Evolutionary conservation across 192 early-diverging fungal species (phyloP), one percentile per base, ranked within the genome.

Genomic region (Backusella liffmaniae): DNA sequence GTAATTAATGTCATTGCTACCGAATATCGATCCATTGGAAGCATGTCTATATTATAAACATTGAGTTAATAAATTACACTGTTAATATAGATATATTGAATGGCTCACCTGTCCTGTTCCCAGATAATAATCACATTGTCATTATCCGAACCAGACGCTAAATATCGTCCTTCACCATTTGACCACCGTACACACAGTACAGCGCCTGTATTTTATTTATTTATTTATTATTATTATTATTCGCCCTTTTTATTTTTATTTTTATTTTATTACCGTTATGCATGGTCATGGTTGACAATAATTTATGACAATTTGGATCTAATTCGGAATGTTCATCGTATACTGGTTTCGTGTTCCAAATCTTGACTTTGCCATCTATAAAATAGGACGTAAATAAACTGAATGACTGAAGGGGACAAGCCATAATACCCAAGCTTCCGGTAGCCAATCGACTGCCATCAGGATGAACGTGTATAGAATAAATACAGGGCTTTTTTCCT

Each of bases 51-150:
- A 23, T 32, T 32, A 3, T 32, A 32, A 2, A 3, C 32, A 32
- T 32, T 32, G 32, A 32, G 0, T 32, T 32, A 2, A 32, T 41
- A 26, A 70, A 39, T 56, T 10, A 29, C 13, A 10, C 10, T 62
- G n/a, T 18, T 5, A 13, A 62, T 12, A 62, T 53, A 29, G 1
- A 59, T 12, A 1, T 21, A 21, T 23, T n/a, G 16, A 4, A 26
- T 59, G 7, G 1, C 10, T 59, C 2, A 59, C 53, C 53, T 59
- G 53, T 59, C 53, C 0, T 88, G 79, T 76, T 92, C 90, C 96
- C 95, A 99, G 13, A 99, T 91, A 69, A 98, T 88, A 59, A 99
- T 88, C 18, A 93, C 90, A 83, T 88, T 91, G 77, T 99, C 97
- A 62, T 79, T 83, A 80, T 99, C 97, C 0, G 96, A 94, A 21